Base-by-base conservation (phyloP, 768 basidiomycete species). In the Suillus occidentalis region DNA sequence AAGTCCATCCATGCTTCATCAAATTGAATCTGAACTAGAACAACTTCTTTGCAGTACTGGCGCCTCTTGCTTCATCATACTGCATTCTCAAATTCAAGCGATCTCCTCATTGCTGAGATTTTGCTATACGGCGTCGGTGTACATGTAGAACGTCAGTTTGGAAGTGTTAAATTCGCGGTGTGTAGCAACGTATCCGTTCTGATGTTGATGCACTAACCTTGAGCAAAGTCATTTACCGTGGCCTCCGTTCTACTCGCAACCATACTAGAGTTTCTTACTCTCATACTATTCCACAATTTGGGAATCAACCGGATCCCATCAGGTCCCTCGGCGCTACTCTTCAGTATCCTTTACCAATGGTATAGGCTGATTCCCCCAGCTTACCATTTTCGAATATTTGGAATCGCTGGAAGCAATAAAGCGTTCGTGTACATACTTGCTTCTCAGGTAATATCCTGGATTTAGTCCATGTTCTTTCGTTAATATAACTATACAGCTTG, bases 131-230 rank as follows among this genome's bases (percentile, higher is more conserved):
- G 87, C 71, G 81, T 87, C 22, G 87, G 85, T 3, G 74, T 92
- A 2, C 84, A 83, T 31, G 82, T 97, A 37, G 96, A 98, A 72
- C 85, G 96, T 61, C 86, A 87, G 49, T 97, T 94, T 72, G 95
- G 96, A 13, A 89, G 89, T 62, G 76, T 90, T 64, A 97, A 97
- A 76, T 97, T 85, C 77, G 93, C 92, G 37, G 94, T 95, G 68
- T 76, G 88, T 75, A 14, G 39, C 56, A 43, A 34, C 55, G n/a
- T 34, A 61, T 63, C 25, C 62, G 31, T 40, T 14, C 25, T 47
- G 13, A n/a, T 36, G 50, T 13, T 22, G 34, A 49, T 25, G 16
- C 18, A 57, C 39, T 64, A 60, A 66, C 63, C 60, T 65, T 68
- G 43, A n/a, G 37, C 50, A 25, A 69, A 95, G 94, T 94, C 94